A percentile compares a stretch with the other conserved stretches of the same genome.
Conservation (phyloP, 1,284 basidiomycete genomes). For the Wolfiporia cocos region DNA sequence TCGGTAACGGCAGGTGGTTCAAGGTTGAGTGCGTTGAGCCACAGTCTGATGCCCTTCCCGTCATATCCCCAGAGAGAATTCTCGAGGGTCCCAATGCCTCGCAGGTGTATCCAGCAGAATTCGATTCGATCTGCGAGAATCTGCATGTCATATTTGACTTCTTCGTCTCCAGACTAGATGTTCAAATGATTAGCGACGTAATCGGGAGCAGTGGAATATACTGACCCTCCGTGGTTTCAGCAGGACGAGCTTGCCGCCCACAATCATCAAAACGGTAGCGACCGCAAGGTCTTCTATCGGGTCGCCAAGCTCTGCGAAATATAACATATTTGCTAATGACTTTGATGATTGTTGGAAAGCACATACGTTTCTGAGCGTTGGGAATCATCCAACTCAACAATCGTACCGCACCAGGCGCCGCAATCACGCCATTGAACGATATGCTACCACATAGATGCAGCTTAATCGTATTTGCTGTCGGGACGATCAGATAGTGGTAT, state of each 20-base stretch:
- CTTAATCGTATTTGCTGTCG: conserved; percentile 78
- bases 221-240: conserved; percentile 76
- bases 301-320: conserved; percentile 76
- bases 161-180: conserved; percentile 69
- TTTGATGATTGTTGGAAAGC: conserved; percentile 9
- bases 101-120: conserved; percentile 97
- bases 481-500: conserved; percentile 88
- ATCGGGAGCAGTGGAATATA: not conserved
- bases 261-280: conserved; percentile 94
- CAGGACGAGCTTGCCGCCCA: conserved; percentile 89
- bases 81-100: conserved; percentile 88
- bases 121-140: conserved; percentile 95
- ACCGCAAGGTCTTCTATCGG: conserved; percentile 90
- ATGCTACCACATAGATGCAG: conserved; percentile 93
- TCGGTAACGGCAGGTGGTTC: conserved; percentile 45
- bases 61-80: conserved; percentile 99
- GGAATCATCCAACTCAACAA: conserved; percentile 98
- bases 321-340: too few relatives aligned
- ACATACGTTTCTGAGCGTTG: conserved; percentile 83
- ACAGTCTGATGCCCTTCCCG: conserved; percentile 83
- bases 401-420: conserved; percentile 79
- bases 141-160: conserved; percentile 97
- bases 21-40: conserved; percentile 93
- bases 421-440: conserved; percentile 89
- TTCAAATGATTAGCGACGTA: not conserved